Evolutionary conservation across 441 rosid genomes (phyloP).

Genomic region (Iberis amara): DNA sequence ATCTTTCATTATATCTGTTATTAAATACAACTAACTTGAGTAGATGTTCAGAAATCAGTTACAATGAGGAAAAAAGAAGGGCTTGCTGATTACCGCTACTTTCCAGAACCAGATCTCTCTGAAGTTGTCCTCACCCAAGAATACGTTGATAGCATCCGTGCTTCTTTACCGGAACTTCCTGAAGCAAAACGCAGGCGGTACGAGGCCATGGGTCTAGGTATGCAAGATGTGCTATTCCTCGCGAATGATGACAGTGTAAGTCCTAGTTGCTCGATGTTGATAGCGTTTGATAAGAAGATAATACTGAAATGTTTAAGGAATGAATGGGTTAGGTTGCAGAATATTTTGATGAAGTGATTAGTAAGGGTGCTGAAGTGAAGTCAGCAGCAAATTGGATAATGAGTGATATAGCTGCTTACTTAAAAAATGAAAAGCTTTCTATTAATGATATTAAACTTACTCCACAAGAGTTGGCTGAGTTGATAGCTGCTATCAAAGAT

Average conservation of each 20-base stretch:
- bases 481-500: conserved; percentile 73
- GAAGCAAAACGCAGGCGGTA: conserved; percentile 81
- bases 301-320: conserved; percentile 14
- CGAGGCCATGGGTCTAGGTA: conserved; percentile 75
- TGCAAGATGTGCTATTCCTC: conserved; percentile 95
- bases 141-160: conserved; percentile 47
- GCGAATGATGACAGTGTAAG: conserved; percentile 76
- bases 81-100: conserved; percentile 87
- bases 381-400: conserved; percentile 84
- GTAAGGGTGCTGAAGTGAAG: conserved; percentile 77
- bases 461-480: conserved; percentile 70
- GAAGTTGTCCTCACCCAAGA: conserved; percentile 67
- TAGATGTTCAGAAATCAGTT: conserved; percentile 64
- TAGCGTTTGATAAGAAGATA: no score
- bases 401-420: conserved; percentile 83
- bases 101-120: conserved; percentile 96
- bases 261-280: conserved; percentile 9
- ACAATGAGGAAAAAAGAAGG: conserved; percentile 98
- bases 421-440: conserved; percentile 75
- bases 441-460: conserved; percentile 66
- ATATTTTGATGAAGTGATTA: conserved; percentile 73
- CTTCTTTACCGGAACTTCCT: conserved; percentile 84
- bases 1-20: no score
- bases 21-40: conserved; percentile 21
- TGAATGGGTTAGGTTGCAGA: conserved; percentile 57